phyloP scores from a whole-genome alignment of 2,329 filamentous ascomycete species.

The Phialocephala subalpina region DNA sequence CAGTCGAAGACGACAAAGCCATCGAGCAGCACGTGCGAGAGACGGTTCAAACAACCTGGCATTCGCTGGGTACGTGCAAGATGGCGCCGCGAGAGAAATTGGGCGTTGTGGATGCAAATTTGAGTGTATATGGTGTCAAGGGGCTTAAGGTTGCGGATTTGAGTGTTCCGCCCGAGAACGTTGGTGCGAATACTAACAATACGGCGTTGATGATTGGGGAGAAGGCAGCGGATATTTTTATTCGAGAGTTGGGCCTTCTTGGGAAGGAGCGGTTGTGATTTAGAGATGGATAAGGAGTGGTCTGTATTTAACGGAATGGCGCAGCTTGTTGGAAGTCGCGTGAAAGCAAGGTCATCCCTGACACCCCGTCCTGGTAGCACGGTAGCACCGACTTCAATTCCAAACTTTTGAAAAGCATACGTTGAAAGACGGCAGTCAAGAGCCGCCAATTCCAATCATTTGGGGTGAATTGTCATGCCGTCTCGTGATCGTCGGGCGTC shows the following conservation, averaged over 20 bases:
- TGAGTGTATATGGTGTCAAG: slow-evolving; percentile 50
- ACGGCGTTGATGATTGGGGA: slow-evolving; percentile 53
- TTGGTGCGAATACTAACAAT: slow-evolving; percentile 55
- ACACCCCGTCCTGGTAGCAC: too few relatives aligned
- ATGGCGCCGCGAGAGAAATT: slow-evolving; percentile 47
- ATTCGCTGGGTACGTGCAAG: slow-evolving; percentile 50
- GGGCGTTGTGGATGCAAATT: slow-evolving; percentile 49
- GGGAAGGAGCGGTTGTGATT: slow-evolving; percentile 40
- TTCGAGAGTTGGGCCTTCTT: slow-evolving; percentile 38
- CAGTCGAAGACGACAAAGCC: slow-evolving; percentile 43
- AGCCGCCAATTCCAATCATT: too few relatives aligned
- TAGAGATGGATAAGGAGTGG: too few relatives aligned
- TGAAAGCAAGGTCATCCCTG: too few relatives aligned
- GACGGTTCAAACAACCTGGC: slow-evolving; percentile 51
- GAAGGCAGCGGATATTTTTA: slow-evolving; percentile 47
- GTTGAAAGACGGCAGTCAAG: too few relatives aligned
- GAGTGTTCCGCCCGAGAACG: slow-evolving; percentile 45
- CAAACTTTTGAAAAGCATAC: too few relatives aligned
- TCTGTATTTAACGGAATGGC: too few relatives aligned
- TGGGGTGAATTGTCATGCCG: too few relatives aligned
- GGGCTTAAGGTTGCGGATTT: slow-evolving; percentile 54
- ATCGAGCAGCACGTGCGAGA: slow-evolving; percentile 53
- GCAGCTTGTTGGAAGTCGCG: too few relatives aligned
- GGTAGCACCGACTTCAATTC: too few relatives aligned
- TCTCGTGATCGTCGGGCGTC: too few relatives aligned